phyloP scores from a whole-genome alignment of 2,329 filamentous ascomycete species.

The Sclerotinia minor region DNA sequence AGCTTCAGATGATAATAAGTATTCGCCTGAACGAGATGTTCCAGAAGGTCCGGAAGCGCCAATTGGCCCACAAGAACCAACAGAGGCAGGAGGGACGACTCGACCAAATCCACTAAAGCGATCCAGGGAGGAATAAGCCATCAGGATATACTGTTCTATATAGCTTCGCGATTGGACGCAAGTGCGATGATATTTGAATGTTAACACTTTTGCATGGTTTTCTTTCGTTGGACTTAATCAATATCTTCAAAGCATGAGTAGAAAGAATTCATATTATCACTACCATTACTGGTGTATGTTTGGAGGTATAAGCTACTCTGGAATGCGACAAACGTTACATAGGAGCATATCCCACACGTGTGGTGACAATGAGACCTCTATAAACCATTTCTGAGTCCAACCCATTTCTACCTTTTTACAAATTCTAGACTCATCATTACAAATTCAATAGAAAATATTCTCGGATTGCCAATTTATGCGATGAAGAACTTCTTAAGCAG shows the following conservation, averaged over 20 bases:
- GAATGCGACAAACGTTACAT: too few species aligned
- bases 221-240: background rate
- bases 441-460: background rate
- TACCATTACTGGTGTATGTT: background rate
- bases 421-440: background rate
- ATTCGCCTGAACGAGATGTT: background rate
- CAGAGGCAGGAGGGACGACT: background rate
- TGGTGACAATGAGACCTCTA: background rate
- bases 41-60: background rate
- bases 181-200: background rate
- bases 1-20: background rate
- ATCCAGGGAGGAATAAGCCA: background rate
- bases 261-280: background rate
- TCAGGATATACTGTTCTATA: background rate
- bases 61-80: background rate
- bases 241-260: background rate
- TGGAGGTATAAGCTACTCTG: too few species aligned
- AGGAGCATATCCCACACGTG: background rate
- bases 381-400: background rate
- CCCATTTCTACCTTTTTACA: background rate
- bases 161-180: background rate
- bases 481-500: background rate
- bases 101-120: background rate
- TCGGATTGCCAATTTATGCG: background rate
- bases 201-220: background rate